These are phyloP conservation scores for Ilyonectria destructans DNA, from an alignment of 2,329 filamentous ascomycete species.

Conservation along the genomic window DNA sequence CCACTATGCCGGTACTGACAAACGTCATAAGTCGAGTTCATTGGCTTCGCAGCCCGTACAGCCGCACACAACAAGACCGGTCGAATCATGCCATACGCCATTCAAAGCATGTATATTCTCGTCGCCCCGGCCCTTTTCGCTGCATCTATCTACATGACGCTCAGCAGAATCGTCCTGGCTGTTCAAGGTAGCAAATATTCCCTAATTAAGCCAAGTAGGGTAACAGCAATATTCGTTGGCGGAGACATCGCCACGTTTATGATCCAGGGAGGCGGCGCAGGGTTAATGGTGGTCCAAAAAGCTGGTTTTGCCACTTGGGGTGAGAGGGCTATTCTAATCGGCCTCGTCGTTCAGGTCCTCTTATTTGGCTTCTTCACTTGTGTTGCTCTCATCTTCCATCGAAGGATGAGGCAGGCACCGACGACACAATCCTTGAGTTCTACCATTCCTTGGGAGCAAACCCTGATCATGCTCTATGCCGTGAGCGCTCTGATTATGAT, in stretches of 20 bases:
- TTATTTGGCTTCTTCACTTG: constrained; percentile 68
- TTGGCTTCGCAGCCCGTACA: neutral
- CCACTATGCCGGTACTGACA: neutral
- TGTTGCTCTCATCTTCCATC: neutral
- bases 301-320: constrained; percentile 51
- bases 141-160: constrained; percentile 54
- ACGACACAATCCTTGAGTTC: neutral
- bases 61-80: neutral
- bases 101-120: constrained; percentile 53
- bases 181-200: constrained; percentile 55
- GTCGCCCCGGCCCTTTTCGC: constrained; percentile 59
- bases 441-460: neutral
- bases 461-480: constrained; percentile 7
- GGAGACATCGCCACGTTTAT: constrained; percentile 41
- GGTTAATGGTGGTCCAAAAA: constrained; percentile 43
- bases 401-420: neutral
- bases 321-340: constrained; percentile 64
- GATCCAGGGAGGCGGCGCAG: constrained; percentile 46
- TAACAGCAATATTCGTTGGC: constrained; percentile 39
- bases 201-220: constrained; percentile 22
- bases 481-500: constrained; percentile 12
- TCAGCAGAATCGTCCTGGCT: neutral
- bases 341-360: constrained; percentile 68
- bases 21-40: neutral
- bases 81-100: constrained; percentile 47